Base-by-base conservation (phyloP, 768 basidiomycete species). In the Pulveroboletus sp. region DNA sequence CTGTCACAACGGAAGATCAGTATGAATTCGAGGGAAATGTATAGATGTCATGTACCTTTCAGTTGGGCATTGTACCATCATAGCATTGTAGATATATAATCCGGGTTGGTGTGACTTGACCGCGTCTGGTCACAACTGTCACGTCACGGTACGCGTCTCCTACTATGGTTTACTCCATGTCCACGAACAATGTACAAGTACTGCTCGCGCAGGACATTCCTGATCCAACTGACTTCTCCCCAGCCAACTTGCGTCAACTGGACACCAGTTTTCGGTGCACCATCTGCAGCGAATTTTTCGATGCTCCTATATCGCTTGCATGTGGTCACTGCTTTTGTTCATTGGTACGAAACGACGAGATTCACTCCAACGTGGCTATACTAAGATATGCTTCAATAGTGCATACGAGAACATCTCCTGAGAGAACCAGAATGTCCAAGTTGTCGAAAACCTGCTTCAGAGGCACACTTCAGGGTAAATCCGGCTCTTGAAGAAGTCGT, bases 271-370 rank as follows among this genome's bases (percentile, higher is more conserved):
- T 87, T 50, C 75, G 86, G 14, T 93, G 90, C 57, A 75, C 77
- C 23, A 90, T 93, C 46, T 93, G 90, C 61, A 74, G 82, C 33
- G 87, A 90, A 50, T 72, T 84, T 29, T 87, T 80, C 58, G 78
- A 78, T 43, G 88, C 76, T 1, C 90, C 90, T 5, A 83, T 92
- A 23, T 80, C 80, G 3, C 75, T 92, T 5, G 64, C 65, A 6
- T 92, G 90, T 60, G 90, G 88, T 1, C 90, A 93, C 59, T 84
- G 81, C 40, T 93, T 91, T 62, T 92, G 90, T 69, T 89, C 87
- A 13, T 62, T 78, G 59, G 87, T 89, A 53, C 57, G 83, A 61
- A 35, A 40, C 35, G 32, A 31, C 11, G n/a, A 20, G 21, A 19
- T n/a, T 3, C 19, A 29, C 17, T 48, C 21, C 31, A 54, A 31